Base-by-base conservation (phyloP, 805 yeast species). In the Metschnikowia arizonensis region DNA sequence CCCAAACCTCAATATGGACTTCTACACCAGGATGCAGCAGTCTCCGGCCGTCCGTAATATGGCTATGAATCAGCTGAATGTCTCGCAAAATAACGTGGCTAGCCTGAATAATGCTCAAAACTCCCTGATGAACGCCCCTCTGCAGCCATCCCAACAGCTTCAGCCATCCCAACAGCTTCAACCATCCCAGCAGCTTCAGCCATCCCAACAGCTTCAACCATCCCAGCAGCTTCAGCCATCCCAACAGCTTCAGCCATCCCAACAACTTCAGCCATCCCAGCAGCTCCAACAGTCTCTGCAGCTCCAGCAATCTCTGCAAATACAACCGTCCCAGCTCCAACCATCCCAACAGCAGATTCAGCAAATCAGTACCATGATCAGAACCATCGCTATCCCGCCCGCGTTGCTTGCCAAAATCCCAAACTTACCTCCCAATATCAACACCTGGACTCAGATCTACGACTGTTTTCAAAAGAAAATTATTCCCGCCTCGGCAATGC, bases 361-460 rank as follows among this genome's bases (percentile, higher is more conserved):
- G 44, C 72, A 67, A 47, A 63, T 70, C 42, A 58, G 64, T 35
- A 61, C 62, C 40, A 60, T 75, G 52, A 72, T 86, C 59, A 78
- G 83, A 50, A 79, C 78, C 34, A 67, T 80, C 2, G 88, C 87
- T 3, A 87, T 89, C 41, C 96, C 96, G 0, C 77, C 77, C 12
- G 77, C 79, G 2, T 62, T 88, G 21, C 64, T 88, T 17, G 72
- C 76, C 43, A 78, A 78, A 55, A 76, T 88, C 38, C 95, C 95
- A 8, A 83, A 78, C 38, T 69, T 88, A 28, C 97, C 97, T 0
- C 82, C 83, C 11, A 83, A 81, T 40, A 82, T 82, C 24, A 82
- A 77, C 53, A 86, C 95, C 5, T 89, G 96, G 96, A 78, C 80
- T 18, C 86, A 82, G 59, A 79, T 88, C 24, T 79, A 82, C 62